Conservation (phyloP, 2,329 filamentous ascomycete genomes). For the Lasiodiplodia gonubiensis region DNA sequence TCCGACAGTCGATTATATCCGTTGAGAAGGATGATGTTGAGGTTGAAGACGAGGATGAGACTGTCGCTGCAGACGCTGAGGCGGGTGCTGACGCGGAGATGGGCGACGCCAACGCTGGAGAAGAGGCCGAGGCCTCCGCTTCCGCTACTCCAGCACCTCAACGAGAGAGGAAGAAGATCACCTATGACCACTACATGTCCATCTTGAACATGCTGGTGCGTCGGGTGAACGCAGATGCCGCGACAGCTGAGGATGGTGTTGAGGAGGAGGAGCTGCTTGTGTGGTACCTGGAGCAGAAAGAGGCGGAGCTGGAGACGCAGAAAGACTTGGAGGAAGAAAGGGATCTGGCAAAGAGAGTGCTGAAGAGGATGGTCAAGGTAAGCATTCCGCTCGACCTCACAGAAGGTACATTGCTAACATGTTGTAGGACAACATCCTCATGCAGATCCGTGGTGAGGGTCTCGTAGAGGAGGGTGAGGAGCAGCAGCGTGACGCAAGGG, state of each 20-base stretch:
- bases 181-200: slow-evolving; percentile 90
- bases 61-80: slow-evolving; percentile 58
- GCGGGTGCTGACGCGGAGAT: slow-evolving; percentile 50
- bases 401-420: slow-evolving; percentile 33
- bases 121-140: slow-evolving; percentile 32
- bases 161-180: slow-evolving; percentile 80
- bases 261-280: slow-evolving; percentile 79
- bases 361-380: slow-evolving; percentile 97
- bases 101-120: slow-evolving; percentile 42
- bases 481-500: slow-evolving; percentile 57
- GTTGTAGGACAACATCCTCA: slow-evolving; percentile 63
- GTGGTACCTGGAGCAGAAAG: slow-evolving; percentile 93
- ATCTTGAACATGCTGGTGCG: slow-evolving; percentile 88
- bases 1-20: slow-evolving; percentile 93
- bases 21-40: slow-evolving; percentile 98
- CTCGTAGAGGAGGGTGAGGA: slow-evolving; percentile 77
- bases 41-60: slow-evolving; percentile 80
- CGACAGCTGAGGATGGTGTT: slow-evolving; percentile 76
- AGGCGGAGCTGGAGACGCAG: slow-evolving; percentile 78
- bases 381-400: slow-evolving; percentile 41
- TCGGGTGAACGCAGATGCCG: slow-evolving; percentile 82
- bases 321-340: slow-evolving; percentile 81
- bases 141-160: slow-evolving; percentile 45
- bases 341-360: slow-evolving; percentile 77
- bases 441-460: slow-evolving; percentile 77